Percentiles rank a stretch among this genome's conserved stretches.
These are phyloP conservation scores for Diplodia corticola DNA, from an alignment of 2,329 filamentous ascomycete genomes.

Conservation along the genomic window DNA sequence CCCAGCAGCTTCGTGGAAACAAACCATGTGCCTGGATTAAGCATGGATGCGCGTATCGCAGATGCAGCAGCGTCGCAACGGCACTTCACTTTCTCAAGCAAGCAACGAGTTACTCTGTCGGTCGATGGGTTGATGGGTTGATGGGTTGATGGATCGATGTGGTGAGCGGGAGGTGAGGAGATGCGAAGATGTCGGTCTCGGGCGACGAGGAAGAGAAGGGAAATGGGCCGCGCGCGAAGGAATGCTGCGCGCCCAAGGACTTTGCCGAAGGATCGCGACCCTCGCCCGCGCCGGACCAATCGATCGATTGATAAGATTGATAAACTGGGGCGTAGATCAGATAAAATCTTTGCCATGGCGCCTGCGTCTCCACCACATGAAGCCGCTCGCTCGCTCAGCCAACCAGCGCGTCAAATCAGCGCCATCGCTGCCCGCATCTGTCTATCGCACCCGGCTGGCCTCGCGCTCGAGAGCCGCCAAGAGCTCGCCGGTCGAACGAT, in stretches of 20 bases:
- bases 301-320: slow-evolving; percentile 4
- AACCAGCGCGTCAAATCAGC: not conserved
- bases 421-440: not conserved
- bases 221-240: not conserved
- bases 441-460: not conserved
- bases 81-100: too few species aligned
- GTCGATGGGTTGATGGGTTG: not conserved
- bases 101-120: not conserved
- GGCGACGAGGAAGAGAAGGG: not conserved
- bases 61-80: too few species aligned
- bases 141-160: not conserved
- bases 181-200: not conserved
- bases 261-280: not conserved
- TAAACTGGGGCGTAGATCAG: slow-evolving; percentile 4
- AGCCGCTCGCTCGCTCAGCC: not conserved
- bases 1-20: too few species aligned
- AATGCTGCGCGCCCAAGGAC: not conserved
- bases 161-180: not conserved
- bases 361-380: not conserved
- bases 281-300: not conserved
- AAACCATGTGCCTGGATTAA: too few species aligned
- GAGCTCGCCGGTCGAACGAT: not conserved
- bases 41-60: too few species aligned
- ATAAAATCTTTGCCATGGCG: slow-evolving; percentile 8
- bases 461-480: not conserved